A percentile compares a stretch with the other conserved stretches of the same genome.
Conservation (phyloP, 108 stramenopile genomes). For the Cyclostephanos tholiformis region DNA sequence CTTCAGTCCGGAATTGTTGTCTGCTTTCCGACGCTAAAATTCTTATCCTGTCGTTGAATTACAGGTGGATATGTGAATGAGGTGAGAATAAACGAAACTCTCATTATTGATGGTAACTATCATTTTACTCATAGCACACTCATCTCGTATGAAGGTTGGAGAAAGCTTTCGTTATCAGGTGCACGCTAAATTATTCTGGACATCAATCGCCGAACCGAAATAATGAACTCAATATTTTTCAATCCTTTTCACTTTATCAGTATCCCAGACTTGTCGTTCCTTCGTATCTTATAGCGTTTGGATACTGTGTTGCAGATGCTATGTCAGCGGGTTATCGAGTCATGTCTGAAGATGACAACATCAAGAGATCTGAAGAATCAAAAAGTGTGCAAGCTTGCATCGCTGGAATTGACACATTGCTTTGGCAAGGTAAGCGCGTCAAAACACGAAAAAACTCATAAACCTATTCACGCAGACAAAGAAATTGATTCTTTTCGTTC, state of each 20-base stretch:
- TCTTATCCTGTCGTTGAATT: not conserved
- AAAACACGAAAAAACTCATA: not conserved
- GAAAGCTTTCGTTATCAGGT: conserved; percentile 81
- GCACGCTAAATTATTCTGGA: conserved; percentile 8
- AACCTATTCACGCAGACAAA: not conserved
- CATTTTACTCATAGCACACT: not conserved
- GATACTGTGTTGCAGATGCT: conserved; percentile 81
- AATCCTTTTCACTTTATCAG: conserved; percentile 11
- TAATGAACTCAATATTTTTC: not conserved
- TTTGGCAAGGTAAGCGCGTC: conserved; percentile 35
- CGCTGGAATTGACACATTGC: conserved; percentile 65
- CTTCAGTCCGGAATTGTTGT: no score
- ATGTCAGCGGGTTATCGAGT: conserved; percentile 58
- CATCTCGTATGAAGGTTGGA: conserved; percentile 55
- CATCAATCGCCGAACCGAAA: not conserved
- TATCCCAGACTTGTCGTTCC: conserved; percentile 73
- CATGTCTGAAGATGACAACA: conserved; percentile 33
- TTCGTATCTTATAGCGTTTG: conserved; percentile 77
- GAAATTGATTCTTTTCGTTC: not conserved
- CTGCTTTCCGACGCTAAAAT: not conserved
- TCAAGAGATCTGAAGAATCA: conserved; percentile 15
- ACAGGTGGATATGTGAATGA: conserved; percentile 38
- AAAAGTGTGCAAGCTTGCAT: conserved; percentile 46
- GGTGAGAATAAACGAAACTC: conserved; percentile 6
- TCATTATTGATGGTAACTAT: no score